These are phyloP conservation scores for Combretum micranthum DNA, from an alignment of 345 rosid species.

Conservation along the genomic window DNA sequence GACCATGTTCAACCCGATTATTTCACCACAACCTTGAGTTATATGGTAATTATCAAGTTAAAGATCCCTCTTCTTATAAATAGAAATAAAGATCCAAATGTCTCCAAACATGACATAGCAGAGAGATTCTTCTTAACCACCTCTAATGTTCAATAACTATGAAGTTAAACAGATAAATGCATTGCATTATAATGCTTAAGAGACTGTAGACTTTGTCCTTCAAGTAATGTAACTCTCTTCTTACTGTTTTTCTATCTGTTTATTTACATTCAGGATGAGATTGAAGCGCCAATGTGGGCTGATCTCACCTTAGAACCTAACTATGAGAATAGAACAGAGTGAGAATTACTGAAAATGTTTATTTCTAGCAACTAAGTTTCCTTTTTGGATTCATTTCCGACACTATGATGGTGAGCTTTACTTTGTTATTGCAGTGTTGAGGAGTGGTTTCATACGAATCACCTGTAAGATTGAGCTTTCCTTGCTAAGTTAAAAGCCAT, in stretches of 20 bases:
- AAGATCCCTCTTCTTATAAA: no score
- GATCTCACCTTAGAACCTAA: slow-evolving; percentile 27
- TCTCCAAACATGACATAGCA: no score
- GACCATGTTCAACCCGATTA: no score
- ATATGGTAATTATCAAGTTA: no score
- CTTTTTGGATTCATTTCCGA: background rate
- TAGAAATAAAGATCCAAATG: no score
- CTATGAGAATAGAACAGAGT: slow-evolving; percentile 16
- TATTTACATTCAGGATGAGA: slow-evolving; percentile 25
- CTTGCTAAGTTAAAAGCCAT: background rate
- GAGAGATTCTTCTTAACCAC: no score
- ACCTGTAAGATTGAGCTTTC: slow-evolving; percentile 34
- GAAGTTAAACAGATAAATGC: no score
- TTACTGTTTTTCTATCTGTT: background rate
- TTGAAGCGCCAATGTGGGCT: slow-evolving; percentile 42
- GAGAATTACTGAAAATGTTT: slow-evolving; percentile 11
- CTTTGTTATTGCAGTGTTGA: slow-evolving; percentile 36
- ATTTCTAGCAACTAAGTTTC: background rate
- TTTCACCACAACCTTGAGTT: no score
- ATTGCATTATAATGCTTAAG: background rate
- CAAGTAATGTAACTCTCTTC: background rate
- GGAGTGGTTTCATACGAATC: slow-evolving; percentile 40
- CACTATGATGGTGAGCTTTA: slow-evolving; percentile 1
- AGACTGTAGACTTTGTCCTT: background rate
- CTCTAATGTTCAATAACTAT: no score